These are phyloP conservation scores for Elongisporangium prolatum DNA, from an alignment of 352 stramenopile genomes.

Conservation along the genomic window DNA sequence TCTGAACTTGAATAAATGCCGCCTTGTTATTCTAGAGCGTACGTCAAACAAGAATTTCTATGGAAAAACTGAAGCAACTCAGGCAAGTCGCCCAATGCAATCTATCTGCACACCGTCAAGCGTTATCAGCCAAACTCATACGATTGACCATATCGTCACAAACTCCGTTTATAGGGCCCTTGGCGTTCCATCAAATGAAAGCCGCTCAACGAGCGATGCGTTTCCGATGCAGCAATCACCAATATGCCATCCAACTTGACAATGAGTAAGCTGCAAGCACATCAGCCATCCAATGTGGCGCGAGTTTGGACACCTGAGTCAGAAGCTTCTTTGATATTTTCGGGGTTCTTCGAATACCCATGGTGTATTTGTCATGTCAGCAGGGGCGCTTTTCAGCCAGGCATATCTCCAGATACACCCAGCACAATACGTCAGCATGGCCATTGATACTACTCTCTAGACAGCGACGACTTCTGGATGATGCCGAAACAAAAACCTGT, in stretches of 20 bases:
- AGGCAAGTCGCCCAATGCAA: background rate
- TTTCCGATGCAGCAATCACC: background rate
- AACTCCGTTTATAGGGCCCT: background rate
- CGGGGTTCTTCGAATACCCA: slow-evolving; percentile 29
- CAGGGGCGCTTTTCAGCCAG: slow-evolving; percentile 24
- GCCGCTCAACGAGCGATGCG: background rate
- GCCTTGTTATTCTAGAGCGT: background rate
- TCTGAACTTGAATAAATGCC: slow-evolving; percentile 11
- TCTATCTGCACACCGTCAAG: background rate
- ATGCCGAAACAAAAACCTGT: background rate
- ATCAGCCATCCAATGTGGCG: background rate
- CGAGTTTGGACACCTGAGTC: too few relatives aligned
- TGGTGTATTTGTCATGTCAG: slow-evolving; percentile 35
- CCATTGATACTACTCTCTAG: slow-evolving; percentile 28
- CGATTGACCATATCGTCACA: background rate
- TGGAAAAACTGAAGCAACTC: background rate
- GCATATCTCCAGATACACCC: slow-evolving; percentile 41
- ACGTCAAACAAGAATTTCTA: background rate
- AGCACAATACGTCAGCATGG: slow-evolving; percentile 28
- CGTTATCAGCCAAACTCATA: background rate
- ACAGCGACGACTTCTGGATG: slow-evolving; percentile 4
- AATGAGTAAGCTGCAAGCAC: background rate
- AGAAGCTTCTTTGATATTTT: slow-evolving; percentile 50
- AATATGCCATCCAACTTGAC: background rate
- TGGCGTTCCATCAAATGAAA: background rate